Conservation (phyloP, 352 stramenopile species). For the Phytophthora ramorum region DNA sequence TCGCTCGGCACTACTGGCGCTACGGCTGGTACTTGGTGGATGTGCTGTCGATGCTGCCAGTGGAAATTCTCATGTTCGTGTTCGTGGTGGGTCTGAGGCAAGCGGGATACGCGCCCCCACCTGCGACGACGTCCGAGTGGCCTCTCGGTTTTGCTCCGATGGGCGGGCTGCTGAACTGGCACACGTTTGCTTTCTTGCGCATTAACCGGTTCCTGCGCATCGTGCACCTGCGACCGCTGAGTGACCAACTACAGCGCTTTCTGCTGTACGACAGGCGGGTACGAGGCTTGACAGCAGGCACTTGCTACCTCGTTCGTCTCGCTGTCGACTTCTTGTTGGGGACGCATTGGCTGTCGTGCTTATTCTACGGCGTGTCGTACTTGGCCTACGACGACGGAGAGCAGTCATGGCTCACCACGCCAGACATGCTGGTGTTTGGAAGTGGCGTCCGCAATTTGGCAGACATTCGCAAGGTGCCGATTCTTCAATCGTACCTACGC, state of each 20-base stretch:
- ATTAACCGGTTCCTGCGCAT: constrained; percentile 62
- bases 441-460: constrained; percentile 29
- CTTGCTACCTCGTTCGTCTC: constrained; percentile 55
- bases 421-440: constrained; percentile 64
- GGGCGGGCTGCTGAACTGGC: constrained; percentile 50
- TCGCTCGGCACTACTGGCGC: constrained; percentile 55
- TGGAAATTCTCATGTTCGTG: constrained; percentile 52
- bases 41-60: constrained; percentile 51
- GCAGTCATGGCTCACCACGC: constrained; percentile 61
- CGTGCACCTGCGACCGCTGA: constrained; percentile 55
- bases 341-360: constrained; percentile 63
- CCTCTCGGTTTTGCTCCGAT: constrained; percentile 19
- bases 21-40: constrained; percentile 60
- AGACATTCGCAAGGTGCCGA: constrained; percentile 45
- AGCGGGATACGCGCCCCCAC: constrained; percentile 22
- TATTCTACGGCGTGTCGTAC: constrained; percentile 67
- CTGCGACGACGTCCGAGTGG: constrained; percentile 30
- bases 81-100: constrained; percentile 25
- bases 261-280: constrained; percentile 58
- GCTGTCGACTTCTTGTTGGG: constrained; percentile 57
- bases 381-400: constrained; percentile 42
- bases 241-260: constrained; percentile 54
- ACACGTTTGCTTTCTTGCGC: constrained; percentile 52
- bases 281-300: constrained; percentile 26
- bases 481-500: constrained; percentile 52